Base-by-base conservation (phyloP, 1,284 basidiomycete genomes). In the Mycena sp. region DNA sequence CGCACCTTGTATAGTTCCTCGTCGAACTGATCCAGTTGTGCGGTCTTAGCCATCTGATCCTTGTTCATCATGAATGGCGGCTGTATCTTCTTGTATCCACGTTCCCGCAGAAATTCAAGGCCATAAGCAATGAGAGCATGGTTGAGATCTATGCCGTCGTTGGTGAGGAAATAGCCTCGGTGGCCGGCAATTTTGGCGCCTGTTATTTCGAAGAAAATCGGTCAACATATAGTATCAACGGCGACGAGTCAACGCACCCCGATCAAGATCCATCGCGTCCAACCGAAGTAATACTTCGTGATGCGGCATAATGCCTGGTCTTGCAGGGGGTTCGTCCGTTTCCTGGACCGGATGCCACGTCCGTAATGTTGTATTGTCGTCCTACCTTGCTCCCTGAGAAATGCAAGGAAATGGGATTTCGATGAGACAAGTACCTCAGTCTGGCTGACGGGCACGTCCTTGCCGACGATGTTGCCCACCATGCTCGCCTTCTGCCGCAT, bases 51-150 rank as follows among this genome's bases (percentile, higher is more conserved):
- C 98, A 99, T 99, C 72, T 93, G 86, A 48, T 97, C 93, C 80
- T 96, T 98, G 81, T 96, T 95, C 93, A 99, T 98, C 85, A 99
- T 93, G 83, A 99, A 99, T 0, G 97, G 97, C 1, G 96, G 94
- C 78, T 97, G 95, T 65, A 99, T 89, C 82, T 98, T 99, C 81
- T 92, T 97, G 87, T 93, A 99, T 1, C 85, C 86, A 54, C 85
- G 85, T 66, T 86, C 88, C 45, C 95, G 86, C 61, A 99, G 82
- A 78, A 98, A 99, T 76, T 99, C 93, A 65, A 99, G 89, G 1
- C 95, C 96, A 74, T 99, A 99, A 66, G 91, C 89, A 79, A 99
- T 95, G 61, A 99, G 83, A 0, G 98, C 97, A 79, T 97, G 96
- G 78, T 99, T 99, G 51, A 99, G 89, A 80, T 99, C 97, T 68